Base-by-base conservation (phyloP, 2,329 filamentous ascomycete genomes). In the Cladorrhinum sp. region DNA sequence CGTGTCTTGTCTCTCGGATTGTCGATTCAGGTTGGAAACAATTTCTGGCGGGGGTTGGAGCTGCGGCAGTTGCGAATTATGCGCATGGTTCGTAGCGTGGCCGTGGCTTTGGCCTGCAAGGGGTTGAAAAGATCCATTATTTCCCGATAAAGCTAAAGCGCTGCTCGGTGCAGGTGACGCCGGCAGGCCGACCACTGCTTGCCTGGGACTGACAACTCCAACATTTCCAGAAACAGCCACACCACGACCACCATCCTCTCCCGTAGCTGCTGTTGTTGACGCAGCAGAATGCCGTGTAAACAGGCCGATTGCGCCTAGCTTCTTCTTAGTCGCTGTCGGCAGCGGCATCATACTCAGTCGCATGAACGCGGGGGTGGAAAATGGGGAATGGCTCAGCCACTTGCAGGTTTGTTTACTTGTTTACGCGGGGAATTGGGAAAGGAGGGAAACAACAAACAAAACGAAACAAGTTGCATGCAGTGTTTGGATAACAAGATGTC, bases 1-100 rank as follows among this genome's bases (percentile, higher is more conserved):
- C 28, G 84, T 85, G 71, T 84, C 85, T 30, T 64, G 67, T 10
- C 62, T 65, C 28, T 65, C 63, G n/a, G n/a, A 46, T 20, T 60
- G 65, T 12, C 65, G 65, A 16, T 65, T 2, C 63, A 62, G 18
- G 63, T 62, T 42, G 59, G 65, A 68, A 54, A 71, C 64, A 51
- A 72, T 71, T 58, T 71, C 68, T 64, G 68, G 71, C 64, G 67
- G 64, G 33, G 67, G 66, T 55, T 71, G 70, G 12, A 46, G 42
- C 42, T 46, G 42, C 12, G 64, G 63, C 33, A 65, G 63, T 14
- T 63, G 64, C 55, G 58, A 26, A 18, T 48, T 56, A 39, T 57
- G 54, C 51, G 49, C 52, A 24, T 56, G 36, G 54, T 55, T 53
- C 23, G 58, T 51, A 33, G 58, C 57, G 53, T 65, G 63, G 61